Conservation (phyloP, 1,284 basidiomycete genomes). For the Leccinum pachyderme region DNA sequence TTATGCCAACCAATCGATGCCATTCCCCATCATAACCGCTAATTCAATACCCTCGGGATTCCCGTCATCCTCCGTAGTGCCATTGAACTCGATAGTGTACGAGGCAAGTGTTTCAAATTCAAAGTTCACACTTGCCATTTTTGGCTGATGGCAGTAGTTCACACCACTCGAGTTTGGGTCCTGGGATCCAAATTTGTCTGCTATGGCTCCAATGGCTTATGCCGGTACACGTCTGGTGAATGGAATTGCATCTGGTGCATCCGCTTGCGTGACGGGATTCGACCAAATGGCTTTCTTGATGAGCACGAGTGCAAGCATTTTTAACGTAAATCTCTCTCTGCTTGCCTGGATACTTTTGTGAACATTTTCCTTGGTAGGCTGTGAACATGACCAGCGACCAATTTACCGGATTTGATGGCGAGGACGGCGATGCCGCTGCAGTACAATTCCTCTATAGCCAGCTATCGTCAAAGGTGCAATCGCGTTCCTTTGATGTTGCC, state of each 20-base stretch:
- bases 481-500: conserved; percentile 58
- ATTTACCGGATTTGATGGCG: conserved; percentile 26
- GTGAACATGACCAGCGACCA: conserved; percentile 45
- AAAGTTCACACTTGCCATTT: not conserved
- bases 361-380: conserved; percentile 39
- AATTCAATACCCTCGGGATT: conserved; percentile 51
- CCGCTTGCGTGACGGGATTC: conserved; percentile 61
- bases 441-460: conserved; percentile 49
- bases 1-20: conserved; percentile 45
- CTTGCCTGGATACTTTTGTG: not conserved
- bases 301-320: conserved; percentile 62
- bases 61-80: conserved; percentile 41
- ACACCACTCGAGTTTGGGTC: conserved; percentile 66
- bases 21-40: conserved; percentile 58
- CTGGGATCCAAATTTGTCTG: conserved; percentile 62
- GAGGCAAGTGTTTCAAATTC: conserved; percentile 47
- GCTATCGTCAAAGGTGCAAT: conserved; percentile 44
- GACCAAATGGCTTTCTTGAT: conserved; percentile 67
- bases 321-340: conserved; percentile 45
- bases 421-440: conserved; percentile 38
- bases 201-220: conserved; percentile 58
- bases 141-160: conserved; percentile 41
- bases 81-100: conserved; percentile 53
- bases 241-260: conserved; percentile 47
- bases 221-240: conserved; percentile 57